Conservation (phyloP, 2,329 filamentous ascomycete species). For the Thermothelomyces thermophilus region DNA sequence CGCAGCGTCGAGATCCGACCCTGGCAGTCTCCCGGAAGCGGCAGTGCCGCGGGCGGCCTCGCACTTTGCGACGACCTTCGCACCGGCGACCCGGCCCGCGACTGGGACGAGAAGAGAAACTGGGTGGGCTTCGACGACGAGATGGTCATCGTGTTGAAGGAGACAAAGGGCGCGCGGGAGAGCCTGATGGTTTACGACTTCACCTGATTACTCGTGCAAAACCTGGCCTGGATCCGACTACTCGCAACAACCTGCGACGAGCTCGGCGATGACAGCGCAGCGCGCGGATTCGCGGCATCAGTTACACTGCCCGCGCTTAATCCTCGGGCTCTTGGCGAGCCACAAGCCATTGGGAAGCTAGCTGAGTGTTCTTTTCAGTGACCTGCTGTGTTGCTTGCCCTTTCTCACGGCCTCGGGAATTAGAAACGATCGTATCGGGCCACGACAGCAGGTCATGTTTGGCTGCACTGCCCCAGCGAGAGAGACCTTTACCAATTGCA, state of each 20-base stretch:
- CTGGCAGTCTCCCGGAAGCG: slow-evolving; percentile 20
- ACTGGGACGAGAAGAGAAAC: slow-evolving; percentile 43
- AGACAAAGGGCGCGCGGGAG: slow-evolving; percentile 59
- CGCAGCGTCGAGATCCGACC: slow-evolving; percentile 47
- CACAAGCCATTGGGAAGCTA: not conserved
- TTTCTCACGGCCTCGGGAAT: not conserved
- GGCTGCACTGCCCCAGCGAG: not conserved
- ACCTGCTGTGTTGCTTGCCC: not conserved
- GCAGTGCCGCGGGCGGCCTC: slow-evolving; percentile 18
- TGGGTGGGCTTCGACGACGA: slow-evolving; percentile 90
- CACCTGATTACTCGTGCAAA: slow-evolving; percentile 40
- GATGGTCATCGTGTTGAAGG: slow-evolving; percentile 79
- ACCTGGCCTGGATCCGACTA: not conserved
- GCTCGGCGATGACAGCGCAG: no score
- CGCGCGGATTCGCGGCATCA: no score
- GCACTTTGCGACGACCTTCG: not conserved
- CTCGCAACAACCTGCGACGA: no score
- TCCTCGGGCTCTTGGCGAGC: no score
- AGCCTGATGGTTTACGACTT: slow-evolving; percentile 84
- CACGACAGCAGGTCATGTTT: not conserved
- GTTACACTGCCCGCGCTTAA: no score
- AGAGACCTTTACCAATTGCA: not conserved
- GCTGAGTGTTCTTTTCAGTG: not conserved
- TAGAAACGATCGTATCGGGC: not conserved
- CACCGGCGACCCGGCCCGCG: slow-evolving; percentile 10